Conservation (phyloP, 129 eudicot species). For the Arctium minus region DNA sequence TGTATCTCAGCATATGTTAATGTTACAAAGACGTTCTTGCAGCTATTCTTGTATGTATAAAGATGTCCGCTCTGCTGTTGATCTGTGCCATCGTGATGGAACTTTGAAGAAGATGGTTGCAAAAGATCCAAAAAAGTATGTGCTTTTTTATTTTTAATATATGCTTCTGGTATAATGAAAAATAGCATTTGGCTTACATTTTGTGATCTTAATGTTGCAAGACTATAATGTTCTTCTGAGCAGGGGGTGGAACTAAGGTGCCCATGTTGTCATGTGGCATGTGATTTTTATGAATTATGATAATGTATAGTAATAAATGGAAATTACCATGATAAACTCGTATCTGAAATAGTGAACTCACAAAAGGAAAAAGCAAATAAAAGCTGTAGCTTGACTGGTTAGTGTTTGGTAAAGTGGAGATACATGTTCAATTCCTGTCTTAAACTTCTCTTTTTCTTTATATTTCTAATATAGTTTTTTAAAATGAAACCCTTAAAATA, state of each 20-base stretch:
- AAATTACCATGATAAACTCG: not conserved
- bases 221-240: not conserved
- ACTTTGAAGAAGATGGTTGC: slow-evolving; percentile 94
- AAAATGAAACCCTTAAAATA: not conserved
- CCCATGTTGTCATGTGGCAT: not conserved
- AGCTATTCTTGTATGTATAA: slow-evolving; percentile 77
- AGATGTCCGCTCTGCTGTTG: slow-evolving; percentile 95
- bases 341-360: not conserved
- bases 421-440: not conserved
- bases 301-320: not conserved
- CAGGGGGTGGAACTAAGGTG: slow-evolving; percentile 6
- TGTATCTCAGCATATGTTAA: slow-evolving; percentile 4
- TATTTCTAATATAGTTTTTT: slow-evolving; percentile 1
- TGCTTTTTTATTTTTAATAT: not conserved
- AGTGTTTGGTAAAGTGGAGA: not conserved
- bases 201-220: slow-evolving; percentile 10
- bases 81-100: slow-evolving; percentile 97
- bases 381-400: not conserved
- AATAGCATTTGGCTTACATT: slow-evolving; percentile 9
- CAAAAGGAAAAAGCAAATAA: not conserved
- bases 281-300: not conserved
- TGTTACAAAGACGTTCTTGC: slow-evolving; percentile 25
- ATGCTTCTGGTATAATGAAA: not conserved
- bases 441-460: not conserved
- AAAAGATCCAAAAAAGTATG: slow-evolving; percentile 75